phyloP scores from a whole-genome alignment of 352 stramenopile genomes.

The Albugo laibachii region DNA sequence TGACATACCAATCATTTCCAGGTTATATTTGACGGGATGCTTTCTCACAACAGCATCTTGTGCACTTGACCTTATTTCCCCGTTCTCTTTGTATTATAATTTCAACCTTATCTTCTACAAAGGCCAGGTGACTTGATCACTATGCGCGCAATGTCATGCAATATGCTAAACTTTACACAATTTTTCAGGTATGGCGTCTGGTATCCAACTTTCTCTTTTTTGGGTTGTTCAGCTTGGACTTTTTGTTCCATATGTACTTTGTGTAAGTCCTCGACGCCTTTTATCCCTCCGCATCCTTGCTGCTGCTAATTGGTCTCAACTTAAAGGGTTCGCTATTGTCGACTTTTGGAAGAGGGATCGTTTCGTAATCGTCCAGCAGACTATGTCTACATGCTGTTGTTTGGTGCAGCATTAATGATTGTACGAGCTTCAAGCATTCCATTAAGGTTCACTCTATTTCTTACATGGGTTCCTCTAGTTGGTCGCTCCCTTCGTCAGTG shows the following conservation, averaged over 20 bases:
- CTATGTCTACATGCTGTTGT: slow-evolving; percentile 96
- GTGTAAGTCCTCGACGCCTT: slow-evolving; percentile 31
- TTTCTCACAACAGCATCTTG: slow-evolving; percentile 94
- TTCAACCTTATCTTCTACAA: slow-evolving; percentile 95
- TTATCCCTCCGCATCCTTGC: not conserved
- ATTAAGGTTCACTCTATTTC: not conserved
- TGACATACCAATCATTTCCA: slow-evolving; percentile 95
- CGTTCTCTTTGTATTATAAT: slow-evolving; percentile 90
- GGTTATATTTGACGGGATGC: slow-evolving; percentile 93
- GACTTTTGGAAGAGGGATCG: slow-evolving; percentile 94
- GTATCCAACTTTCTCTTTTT: slow-evolving; percentile 99
- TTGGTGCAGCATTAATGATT: slow-evolving; percentile 89
- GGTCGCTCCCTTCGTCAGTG: slow-evolving; percentile 90
- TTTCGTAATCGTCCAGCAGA: slow-evolving; percentile 93
- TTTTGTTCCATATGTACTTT: slow-evolving; percentile 99
- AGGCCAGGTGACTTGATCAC: slow-evolving; percentile 60
- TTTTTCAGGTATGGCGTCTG: slow-evolving; percentile 82
- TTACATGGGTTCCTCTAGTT: slow-evolving; percentile 18
- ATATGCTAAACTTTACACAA: not conserved
- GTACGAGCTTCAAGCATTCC: slow-evolving; percentile 15
- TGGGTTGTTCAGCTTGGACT: slow-evolving; percentile 96
- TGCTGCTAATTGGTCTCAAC: slow-evolving; percentile 2
- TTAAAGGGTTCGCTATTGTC: slow-evolving; percentile 83
- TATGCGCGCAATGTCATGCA: no score
- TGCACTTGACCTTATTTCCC: slow-evolving; percentile 93